Percentiles rank a stretch among this genome's conserved stretches.
phyloP scores from a whole-genome alignment of 176 grass and related monocot genomes.

The Avena atlantica region DNA sequence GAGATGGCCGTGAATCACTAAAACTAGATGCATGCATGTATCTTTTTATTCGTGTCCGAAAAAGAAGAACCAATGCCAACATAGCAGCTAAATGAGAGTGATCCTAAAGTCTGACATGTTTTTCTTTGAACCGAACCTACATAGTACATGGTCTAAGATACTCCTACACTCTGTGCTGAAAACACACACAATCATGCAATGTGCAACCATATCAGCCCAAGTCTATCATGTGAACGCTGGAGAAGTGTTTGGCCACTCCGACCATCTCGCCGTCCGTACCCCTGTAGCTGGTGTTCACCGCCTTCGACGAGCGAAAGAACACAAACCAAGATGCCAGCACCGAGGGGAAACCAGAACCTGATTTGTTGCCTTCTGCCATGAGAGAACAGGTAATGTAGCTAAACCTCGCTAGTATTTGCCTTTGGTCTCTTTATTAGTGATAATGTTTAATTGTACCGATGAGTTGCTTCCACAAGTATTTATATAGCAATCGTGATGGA shows the following conservation, averaged over 20 bases:
- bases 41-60: too few species aligned
- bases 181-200: too few species aligned
- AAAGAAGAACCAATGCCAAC: too few species aligned
- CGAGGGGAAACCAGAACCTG: not conserved
- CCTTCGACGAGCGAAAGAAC: not conserved
- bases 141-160: too few species aligned
- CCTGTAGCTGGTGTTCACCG: not conserved
- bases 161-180: too few species aligned
- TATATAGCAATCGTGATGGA: not conserved
- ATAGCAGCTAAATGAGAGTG: too few species aligned
- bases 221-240: conserved; percentile 9
- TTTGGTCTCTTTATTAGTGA: not conserved
- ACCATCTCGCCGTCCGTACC: conserved; percentile 17
- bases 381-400: not conserved
- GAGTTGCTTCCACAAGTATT: not conserved
- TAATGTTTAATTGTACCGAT: not conserved
- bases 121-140: too few species aligned
- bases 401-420: not conserved
- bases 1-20: too few species aligned
- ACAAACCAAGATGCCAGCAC: conserved; percentile 9
- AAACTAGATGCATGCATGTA: too few species aligned
- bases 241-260: conserved; percentile 31
- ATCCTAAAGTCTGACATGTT: too few species aligned
- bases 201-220: conserved; percentile 9
- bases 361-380: conserved; percentile 23